phyloP scores from a whole-genome alignment of 2,329 filamentous ascomycete species.

The Penicillium sp. region DNA sequence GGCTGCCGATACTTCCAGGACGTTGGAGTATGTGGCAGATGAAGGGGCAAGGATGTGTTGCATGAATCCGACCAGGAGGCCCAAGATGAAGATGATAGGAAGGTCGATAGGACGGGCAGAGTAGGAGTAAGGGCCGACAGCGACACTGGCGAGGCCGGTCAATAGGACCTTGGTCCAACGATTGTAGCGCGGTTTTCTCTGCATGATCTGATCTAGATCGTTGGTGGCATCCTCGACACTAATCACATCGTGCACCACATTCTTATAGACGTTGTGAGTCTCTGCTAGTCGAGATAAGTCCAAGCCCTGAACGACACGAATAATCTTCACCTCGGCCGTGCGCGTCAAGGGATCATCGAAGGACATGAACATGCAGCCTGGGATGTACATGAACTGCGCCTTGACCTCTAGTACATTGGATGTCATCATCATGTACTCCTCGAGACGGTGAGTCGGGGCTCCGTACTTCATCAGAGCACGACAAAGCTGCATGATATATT shows the following conservation, averaged over 20 bases:
- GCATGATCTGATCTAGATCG: constrained; percentile 49
- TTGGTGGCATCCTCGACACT: constrained; percentile 38
- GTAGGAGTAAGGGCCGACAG: constrained; percentile 74
- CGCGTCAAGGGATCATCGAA: constrained; percentile 56
- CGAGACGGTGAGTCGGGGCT: constrained; percentile 39
- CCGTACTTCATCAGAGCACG: constrained; percentile 29
- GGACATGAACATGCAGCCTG: constrained; percentile 45
- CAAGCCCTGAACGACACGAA: constrained; percentile 39
- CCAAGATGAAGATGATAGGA: constrained; percentile 57
- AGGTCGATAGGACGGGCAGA: constrained; percentile 59
- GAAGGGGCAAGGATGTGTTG: constrained; percentile 68
- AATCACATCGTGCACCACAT: constrained; percentile 42
- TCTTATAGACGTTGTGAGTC: constrained; percentile 42
- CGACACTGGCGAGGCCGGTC: constrained; percentile 68
- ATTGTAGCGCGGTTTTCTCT: constrained; percentile 51
- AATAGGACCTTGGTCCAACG: constrained; percentile 54
- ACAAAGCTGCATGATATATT: constrained; percentile 29
- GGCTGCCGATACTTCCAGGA: constrained; percentile 46
- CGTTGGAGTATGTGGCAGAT: constrained; percentile 57
- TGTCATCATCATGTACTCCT: constrained; percentile 84
- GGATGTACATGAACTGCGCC: constrained; percentile 82
- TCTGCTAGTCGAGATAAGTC: constrained; percentile 41
- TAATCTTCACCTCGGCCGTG: constrained; percentile 42
- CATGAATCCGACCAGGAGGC: constrained; percentile 65
- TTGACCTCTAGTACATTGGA: constrained; percentile 79